These are phyloP conservation scores for Claviceps fusiformis DNA, from an alignment of 2,329 filamentous ascomycete species.

Conservation along the genomic window DNA sequence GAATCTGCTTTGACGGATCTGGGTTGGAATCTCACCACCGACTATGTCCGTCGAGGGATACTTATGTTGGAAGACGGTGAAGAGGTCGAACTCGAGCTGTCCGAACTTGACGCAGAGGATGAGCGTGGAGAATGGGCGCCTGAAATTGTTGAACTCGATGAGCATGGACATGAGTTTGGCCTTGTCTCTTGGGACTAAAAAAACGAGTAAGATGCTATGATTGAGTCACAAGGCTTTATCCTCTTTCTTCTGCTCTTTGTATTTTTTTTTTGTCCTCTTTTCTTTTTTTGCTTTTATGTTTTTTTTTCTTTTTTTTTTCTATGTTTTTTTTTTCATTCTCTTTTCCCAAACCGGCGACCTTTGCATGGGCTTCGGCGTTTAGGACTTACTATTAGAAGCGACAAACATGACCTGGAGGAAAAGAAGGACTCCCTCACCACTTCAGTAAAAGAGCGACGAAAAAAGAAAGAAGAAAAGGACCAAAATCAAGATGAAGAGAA, in stretches of 20 bases:
- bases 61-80: constrained; percentile 41
- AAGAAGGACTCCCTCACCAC: no score
- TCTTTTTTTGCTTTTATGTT: no score
- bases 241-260: background rate
- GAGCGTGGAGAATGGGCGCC: constrained; percentile 40
- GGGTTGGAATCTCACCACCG: constrained; percentile 41
- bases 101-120: constrained; percentile 40
- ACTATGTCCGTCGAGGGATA: constrained; percentile 34
- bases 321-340: background rate
- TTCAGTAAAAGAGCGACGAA: no score
- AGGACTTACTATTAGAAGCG: background rate
- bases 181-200: constrained; percentile 33
- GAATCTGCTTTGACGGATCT: constrained; percentile 24
- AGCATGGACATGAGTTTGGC: constrained; percentile 35
- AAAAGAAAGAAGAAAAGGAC: no score
- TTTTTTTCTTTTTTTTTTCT: background rate
- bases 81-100: constrained; percentile 31
- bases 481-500: no score
- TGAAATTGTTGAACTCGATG: constrained; percentile 38
- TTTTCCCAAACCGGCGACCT: background rate
- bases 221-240: no score
- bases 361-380: background rate
- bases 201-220: background rate
- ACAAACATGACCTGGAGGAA: background rate
- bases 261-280: background rate